Evolutionary conservation across 129 eudicot species (phyloP).

Genomic region (Apium graveolens): DNA sequence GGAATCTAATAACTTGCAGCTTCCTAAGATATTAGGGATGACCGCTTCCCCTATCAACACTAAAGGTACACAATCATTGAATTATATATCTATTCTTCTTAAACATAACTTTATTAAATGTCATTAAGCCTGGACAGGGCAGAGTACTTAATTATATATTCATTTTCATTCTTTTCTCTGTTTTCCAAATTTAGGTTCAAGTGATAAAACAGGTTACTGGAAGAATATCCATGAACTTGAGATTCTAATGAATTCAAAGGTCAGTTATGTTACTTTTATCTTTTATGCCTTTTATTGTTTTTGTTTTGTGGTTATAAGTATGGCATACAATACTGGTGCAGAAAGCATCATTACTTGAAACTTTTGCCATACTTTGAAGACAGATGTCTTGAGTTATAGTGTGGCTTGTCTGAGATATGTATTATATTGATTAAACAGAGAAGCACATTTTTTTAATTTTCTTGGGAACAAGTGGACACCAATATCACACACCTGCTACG

Average conservation of each 20-base stretch:
- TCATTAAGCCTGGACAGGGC: neutral
- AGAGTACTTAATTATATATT: neutral
- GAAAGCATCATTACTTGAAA: neutral
- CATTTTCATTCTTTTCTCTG: neutral
- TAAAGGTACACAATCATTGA: constrained; percentile 43
- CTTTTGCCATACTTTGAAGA: neutral
- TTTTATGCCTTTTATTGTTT: neutral
- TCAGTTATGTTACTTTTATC: constrained; percentile 6
- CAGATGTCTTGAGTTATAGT: neutral
- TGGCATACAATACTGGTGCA: neutral
- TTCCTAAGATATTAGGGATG: constrained; percentile 90
- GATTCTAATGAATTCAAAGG: constrained; percentile 77
- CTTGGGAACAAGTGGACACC: neutral
- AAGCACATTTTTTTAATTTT: neutral
- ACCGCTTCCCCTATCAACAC: constrained; percentile 96
- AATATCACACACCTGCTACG: neutral
- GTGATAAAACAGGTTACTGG: constrained; percentile 38
- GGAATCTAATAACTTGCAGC: constrained; percentile 17
- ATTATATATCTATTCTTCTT: neutral
- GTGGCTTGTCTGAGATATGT: neutral
- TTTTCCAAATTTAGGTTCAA: constrained; percentile 33
- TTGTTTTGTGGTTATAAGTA: neutral
- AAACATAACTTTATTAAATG: neutral
- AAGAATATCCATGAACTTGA: constrained; percentile 60
- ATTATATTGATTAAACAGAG: neutral